phyloP scores from a whole-genome alignment of 768 basidiomycete species.

The Cystoderma amianthinum region DNA sequence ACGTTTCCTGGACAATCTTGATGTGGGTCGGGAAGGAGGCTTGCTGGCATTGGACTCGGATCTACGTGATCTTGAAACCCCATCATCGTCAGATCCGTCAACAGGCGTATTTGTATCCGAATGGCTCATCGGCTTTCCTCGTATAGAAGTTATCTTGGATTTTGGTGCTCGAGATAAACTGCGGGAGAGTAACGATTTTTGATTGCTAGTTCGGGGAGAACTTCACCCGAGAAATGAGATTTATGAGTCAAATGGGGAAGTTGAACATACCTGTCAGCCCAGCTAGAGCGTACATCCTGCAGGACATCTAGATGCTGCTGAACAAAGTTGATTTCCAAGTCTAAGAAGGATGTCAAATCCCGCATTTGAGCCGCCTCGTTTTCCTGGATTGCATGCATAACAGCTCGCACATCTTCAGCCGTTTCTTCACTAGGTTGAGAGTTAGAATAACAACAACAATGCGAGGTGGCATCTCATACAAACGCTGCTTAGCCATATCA shows the following conservation, averaged over 20 bases:
- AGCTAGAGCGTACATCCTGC: conserved; percentile 57
- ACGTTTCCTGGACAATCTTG: conserved; percentile 59
- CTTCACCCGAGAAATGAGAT: too few relatives aligned
- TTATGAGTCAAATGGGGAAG: too few relatives aligned
- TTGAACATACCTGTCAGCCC: conserved; percentile 66
- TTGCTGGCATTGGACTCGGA: conserved; percentile 35
- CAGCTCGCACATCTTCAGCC: conserved; percentile 73
- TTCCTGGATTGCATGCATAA: conserved; percentile 77
- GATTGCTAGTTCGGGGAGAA: too few relatives aligned
- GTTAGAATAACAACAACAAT: neutral
- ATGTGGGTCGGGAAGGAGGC: conserved; percentile 45
- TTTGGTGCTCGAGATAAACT: conserved; percentile 11
- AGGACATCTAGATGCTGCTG: conserved; percentile 70
- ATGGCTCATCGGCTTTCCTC: conserved; percentile 11
- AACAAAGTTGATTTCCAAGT: conserved; percentile 69
- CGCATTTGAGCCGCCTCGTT: conserved; percentile 67
- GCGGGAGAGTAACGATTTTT: too few relatives aligned
- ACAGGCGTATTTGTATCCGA: conserved; percentile 9
- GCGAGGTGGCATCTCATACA: conserved; percentile 38
- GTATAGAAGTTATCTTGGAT: conserved; percentile 21
- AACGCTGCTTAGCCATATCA: conserved; percentile 62
- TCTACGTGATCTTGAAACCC: conserved; percentile 17
- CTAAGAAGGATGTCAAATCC: conserved; percentile 65
- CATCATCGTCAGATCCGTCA: conserved; percentile 30
- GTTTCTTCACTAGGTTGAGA: conserved; percentile 65